These are phyloP conservation scores for Solanum sejunctum DNA, from an alignment of 257 asterid species.

Conservation along the genomic window DNA sequence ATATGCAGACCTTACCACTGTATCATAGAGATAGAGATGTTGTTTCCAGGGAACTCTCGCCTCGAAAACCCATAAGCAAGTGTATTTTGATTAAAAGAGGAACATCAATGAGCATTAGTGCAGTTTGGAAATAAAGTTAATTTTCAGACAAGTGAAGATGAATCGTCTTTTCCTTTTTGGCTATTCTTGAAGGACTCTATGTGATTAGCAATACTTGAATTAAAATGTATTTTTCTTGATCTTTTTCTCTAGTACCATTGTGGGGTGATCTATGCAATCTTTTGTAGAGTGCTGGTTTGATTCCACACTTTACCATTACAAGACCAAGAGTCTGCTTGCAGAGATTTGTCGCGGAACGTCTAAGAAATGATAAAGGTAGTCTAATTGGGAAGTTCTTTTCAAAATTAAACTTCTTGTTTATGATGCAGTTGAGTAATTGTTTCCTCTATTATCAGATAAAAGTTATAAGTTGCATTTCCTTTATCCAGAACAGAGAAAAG, in stretches of 20 bases:
- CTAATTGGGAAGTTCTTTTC: not conserved
- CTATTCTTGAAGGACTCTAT: not conserved
- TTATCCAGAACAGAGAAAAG: not conserved
- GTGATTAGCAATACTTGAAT: not conserved
- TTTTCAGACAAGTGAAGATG: not conserved
- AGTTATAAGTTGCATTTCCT: not conserved
- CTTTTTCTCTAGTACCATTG: not conserved
- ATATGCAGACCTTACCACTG: too few species aligned
- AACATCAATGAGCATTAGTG: not conserved
- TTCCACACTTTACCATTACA: constrained; percentile 11
- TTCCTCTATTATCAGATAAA: not conserved
- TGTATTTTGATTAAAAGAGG: not conserved
- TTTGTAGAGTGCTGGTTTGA: not conserved
- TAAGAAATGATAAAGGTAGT: constrained; percentile 39
- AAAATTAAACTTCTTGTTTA: not conserved
- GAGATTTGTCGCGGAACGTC: constrained; percentile 12
- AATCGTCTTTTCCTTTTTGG: not conserved
- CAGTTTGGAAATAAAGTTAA: not conserved
- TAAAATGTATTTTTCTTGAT: constrained; percentile 1
- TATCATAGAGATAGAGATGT: too few species aligned
- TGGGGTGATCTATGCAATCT: not conserved
- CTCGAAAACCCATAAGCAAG: too few species aligned
- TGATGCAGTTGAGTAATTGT: not conserved
- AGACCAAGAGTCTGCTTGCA: constrained; percentile 21
- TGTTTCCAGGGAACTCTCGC: too few species aligned